A percentile compares a stretch with the other conserved stretches of the same genome.
Conservation (phyloP, 129 eudicot species). For the Helianthus annuus region DNA sequence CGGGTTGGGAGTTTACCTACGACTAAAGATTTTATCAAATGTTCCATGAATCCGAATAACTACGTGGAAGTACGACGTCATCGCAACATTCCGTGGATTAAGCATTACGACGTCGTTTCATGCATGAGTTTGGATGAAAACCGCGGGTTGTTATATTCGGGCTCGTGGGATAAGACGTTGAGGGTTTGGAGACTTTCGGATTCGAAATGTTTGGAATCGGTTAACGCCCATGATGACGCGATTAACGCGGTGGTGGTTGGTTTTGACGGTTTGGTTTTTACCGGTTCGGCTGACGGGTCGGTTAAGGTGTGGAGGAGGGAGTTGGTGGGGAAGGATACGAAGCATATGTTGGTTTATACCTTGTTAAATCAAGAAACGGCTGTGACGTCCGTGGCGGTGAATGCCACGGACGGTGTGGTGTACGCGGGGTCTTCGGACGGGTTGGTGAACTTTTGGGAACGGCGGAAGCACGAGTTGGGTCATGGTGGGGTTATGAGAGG, state of each 20-base stretch:
- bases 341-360: slow-evolving; percentile 44
- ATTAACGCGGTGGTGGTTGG: slow-evolving; percentile 51
- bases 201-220: slow-evolving; percentile 65
- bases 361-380: slow-evolving; percentile 68
- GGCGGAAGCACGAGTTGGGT: slow-evolving; percentile 41
- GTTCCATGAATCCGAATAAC: slow-evolving; percentile 55
- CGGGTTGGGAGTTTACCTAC: slow-evolving; percentile 72
- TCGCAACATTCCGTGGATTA: slow-evolving; percentile 58
- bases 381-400: slow-evolving; percentile 58
- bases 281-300: slow-evolving; percentile 63
- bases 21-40: slow-evolving; percentile 40
- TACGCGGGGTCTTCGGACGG: slow-evolving; percentile 82
- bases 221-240: slow-evolving; percentile 73
- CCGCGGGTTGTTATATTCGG: slow-evolving; percentile 55
- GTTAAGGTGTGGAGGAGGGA: slow-evolving; percentile 71
- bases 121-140: slow-evolving; percentile 36
- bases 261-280: slow-evolving; percentile 54
- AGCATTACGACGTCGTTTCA: slow-evolving; percentile 68
- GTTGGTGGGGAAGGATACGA: slow-evolving; percentile 41
- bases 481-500: slow-evolving; percentile 76
- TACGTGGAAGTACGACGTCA: slow-evolving; percentile 52
- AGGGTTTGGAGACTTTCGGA: slow-evolving; percentile 75
- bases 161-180: slow-evolving; percentile 77
- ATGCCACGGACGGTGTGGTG: slow-evolving; percentile 38
- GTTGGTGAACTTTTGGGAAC: slow-evolving; percentile 72